Evolutionary conservation across 108 stramenopile genomes (phyloP).

Genomic region (Skeletonema potamos): DNA sequence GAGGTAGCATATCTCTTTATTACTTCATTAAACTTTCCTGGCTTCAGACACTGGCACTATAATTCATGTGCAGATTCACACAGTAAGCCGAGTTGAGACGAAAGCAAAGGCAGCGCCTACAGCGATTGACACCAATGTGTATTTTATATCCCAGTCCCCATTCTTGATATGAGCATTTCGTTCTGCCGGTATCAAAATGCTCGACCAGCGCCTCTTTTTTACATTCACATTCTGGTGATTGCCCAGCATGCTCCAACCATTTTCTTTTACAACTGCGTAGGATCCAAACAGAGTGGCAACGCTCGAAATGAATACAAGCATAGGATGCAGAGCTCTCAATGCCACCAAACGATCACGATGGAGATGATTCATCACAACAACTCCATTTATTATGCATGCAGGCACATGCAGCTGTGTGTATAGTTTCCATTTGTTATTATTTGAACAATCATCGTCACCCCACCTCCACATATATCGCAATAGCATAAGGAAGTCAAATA

Average conservation of each 20-base stretch:
- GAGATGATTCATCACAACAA: conserved; percentile 37
- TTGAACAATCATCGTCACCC: conserved; percentile 25
- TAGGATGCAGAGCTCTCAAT: conserved; percentile 23
- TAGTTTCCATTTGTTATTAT: conserved; percentile 24
- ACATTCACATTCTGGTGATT: not conserved
- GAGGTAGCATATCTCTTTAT: no score
- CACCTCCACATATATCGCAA: conserved; percentile 32
- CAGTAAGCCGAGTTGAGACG: no score
- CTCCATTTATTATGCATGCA: conserved; percentile 22
- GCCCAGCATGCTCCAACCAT: no score
- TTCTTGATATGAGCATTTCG: not conserved
- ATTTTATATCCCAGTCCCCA: conserved; percentile 9
- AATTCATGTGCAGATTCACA: no score
- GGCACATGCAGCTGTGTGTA: conserved; percentile 28
- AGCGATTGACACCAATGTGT: conserved; percentile 18
- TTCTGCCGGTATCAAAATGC: not conserved
- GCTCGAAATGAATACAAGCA: conserved; percentile 25
- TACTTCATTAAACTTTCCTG: no score
- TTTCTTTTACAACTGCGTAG: conserved; percentile 1
- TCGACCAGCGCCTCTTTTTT: not conserved
- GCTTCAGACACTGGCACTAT: no score
- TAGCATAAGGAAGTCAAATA: conserved; percentile 18
- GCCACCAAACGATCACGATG: conserved; percentile 23
- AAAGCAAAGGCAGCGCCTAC: not conserved
- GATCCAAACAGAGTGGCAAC: conserved; percentile 22